Base-by-base conservation (phyloP, 2,329 filamentous ascomycete species). In the Stemphylium beticola region DNA sequence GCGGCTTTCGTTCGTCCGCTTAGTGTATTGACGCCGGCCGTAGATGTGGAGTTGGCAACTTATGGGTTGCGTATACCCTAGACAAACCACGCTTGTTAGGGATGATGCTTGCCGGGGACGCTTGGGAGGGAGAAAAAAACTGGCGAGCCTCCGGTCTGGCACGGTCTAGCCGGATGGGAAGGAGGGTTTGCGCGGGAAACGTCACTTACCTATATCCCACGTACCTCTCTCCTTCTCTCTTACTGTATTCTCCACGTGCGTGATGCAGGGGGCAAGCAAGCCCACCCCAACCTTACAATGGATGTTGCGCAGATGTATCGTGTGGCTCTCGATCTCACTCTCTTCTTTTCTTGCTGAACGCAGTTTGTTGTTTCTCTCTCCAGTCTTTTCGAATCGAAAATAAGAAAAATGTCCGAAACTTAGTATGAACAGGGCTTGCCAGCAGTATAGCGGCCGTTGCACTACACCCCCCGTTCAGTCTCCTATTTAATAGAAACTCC, bases 401-500 rank as follows among this genome's bases (percentile, higher is more conserved):
- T 11, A 29, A 29, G 22, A 24, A 29, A 29, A 29, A 29, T 29
- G 26, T 29, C 26, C 26, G 26, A 29, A 29, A 29, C 26, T 29
- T 10, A 29, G 10, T 29, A 4, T 29, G 26, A 29, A 29, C 26
- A 29, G 26, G 26, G 26, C 26, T 11, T 29, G 9, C 26, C 26
- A 29, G 9, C 11, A 9, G 26, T 29, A 7, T 29, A 29, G 26
- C 26, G 26, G 26, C 26, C 26, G 10, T 29, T 29, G 26, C 26
- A 29, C 26, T 9, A 29, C 26, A 38, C 26, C 8, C 9, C 26
- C 26, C 26, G 26, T 29, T 29, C 26, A 29, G 26, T 33, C 17
- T 39, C 45, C 45, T 38, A 48, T 48, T 33, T 48, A 40, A 36
- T 36, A 45, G 18, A 32, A 39, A 33, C 18, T 26, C 36, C 34